Evolutionary conservation across 2,329 filamentous ascomycete genomes (phyloP).

Genomic region (Monosporascus sp.): DNA sequence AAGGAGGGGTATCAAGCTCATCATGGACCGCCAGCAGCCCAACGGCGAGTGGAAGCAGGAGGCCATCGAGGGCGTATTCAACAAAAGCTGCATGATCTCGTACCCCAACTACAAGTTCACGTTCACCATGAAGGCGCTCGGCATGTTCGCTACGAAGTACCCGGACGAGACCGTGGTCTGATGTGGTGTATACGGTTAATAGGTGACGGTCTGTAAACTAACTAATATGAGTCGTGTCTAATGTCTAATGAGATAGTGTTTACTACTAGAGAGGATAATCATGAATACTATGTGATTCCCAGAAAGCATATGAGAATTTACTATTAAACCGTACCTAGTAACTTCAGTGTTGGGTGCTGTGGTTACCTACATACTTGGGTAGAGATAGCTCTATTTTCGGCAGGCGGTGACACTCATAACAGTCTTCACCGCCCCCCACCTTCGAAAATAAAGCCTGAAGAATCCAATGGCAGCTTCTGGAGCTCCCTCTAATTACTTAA

Average conservation of each 20-base stretch:
- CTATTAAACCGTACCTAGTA: no score
- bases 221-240: neutral
- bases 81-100: slow-evolving; percentile 98
- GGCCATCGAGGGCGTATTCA: slow-evolving; percentile 96
- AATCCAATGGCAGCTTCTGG: neutral
- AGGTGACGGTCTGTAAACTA: neutral
- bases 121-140: slow-evolving; percentile 89
- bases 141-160: slow-evolving; percentile 74
- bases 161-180: slow-evolving; percentile 54
- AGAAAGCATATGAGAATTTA: no score
- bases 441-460: neutral
- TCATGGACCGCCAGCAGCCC: slow-evolving; percentile 77
- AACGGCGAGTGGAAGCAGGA: slow-evolving; percentile 97
- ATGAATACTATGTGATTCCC: no score
- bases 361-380: no score
- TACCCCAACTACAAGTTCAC: slow-evolving; percentile 99
- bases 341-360: no score
- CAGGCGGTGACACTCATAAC: no score
- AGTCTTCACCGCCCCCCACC: neutral
- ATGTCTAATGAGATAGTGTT: no score
- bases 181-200: slow-evolving; percentile 1
- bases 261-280: no score
- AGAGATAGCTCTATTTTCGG: no score
- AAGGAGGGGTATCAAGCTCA: slow-evolving; percentile 66
- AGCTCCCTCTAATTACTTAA: neutral